Evolutionary conservation across 768 basidiomycete genomes (phyloP).

Genomic region (Lactarius pseudohatsudake): DNA sequence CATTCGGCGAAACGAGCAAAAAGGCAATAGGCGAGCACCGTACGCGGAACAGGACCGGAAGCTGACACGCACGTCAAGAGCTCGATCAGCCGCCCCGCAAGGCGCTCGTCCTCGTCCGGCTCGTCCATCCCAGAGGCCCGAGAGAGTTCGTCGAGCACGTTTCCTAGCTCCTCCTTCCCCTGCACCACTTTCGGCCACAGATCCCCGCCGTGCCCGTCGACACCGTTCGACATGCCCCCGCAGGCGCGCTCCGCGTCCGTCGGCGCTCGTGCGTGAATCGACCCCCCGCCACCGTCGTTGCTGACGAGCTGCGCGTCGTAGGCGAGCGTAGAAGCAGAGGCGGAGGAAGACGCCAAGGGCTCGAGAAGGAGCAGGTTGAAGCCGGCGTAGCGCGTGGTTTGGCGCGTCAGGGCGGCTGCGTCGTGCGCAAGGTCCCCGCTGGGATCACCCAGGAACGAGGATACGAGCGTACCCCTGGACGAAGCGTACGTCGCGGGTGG

Average conservation of each 20-base stretch:
- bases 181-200: constrained; percentile 75
- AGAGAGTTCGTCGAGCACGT: constrained; percentile 41
- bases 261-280: constrained; percentile 54
- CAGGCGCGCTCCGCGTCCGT: constrained; percentile 46
- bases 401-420: constrained; percentile 46
- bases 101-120: constrained; percentile 36
- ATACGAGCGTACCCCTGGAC: constrained; percentile 68
- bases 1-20: not conserved
- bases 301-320: constrained; percentile 62
- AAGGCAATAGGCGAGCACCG: not conserved
- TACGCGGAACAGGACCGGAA: constrained; percentile 11
- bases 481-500: constrained; percentile 46
- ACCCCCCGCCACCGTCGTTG: constrained; percentile 69
- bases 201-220: constrained; percentile 59
- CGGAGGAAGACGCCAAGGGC: constrained; percentile 33
- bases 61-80: constrained; percentile 62
- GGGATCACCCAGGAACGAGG: constrained; percentile 61
- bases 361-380: constrained; percentile 77
- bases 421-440: constrained; percentile 47
- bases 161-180: constrained; percentile 50
- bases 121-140: constrained; percentile 44
- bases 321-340: constrained; percentile 33
- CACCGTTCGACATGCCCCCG: constrained; percentile 73
- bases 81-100: constrained; percentile 60
- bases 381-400: constrained; percentile 63